Evolutionary conservation across 2,329 filamentous ascomycete genomes (phyloP).

Genomic region (Fusarium metavorans): DNA sequence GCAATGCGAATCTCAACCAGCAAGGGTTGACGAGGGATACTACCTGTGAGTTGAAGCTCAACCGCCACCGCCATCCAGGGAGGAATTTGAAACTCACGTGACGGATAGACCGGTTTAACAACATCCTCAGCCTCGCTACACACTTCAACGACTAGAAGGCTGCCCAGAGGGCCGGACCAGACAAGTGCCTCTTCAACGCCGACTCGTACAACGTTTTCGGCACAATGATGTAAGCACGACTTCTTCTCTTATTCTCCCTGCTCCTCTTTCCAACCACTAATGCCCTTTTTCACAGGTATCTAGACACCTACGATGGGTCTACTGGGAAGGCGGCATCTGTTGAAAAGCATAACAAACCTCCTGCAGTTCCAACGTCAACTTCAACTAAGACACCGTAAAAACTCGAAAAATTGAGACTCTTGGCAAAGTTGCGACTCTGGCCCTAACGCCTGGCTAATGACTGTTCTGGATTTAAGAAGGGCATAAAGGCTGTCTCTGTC

Average conservation of each 20-base stretch:
- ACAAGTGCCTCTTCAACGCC: not conserved
- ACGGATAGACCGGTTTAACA: not conserved
- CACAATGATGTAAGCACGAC: not conserved
- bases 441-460: too few species aligned
- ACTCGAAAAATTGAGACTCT: too few species aligned
- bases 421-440: too few species aligned
- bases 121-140: not conserved
- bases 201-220: not conserved
- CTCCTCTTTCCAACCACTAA: not conserved
- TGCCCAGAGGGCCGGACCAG: not conserved
- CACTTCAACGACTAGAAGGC: not conserved
- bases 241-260: not conserved
- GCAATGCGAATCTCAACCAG: not conserved
- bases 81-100: not conserved
- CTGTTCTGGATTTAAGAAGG: too few species aligned
- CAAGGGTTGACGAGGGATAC: not conserved
- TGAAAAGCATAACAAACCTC: not conserved
- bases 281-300: not conserved
- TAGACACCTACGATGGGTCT: not conserved
- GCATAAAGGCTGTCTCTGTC: too few species aligned
- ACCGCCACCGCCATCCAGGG: not conserved
- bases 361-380: not conserved
- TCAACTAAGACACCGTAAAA: too few species aligned
- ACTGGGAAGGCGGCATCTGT: not conserved
- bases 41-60: not conserved